phyloP scores from a whole-genome alignment of 345 rosid species.

The Citrus medica region DNA sequence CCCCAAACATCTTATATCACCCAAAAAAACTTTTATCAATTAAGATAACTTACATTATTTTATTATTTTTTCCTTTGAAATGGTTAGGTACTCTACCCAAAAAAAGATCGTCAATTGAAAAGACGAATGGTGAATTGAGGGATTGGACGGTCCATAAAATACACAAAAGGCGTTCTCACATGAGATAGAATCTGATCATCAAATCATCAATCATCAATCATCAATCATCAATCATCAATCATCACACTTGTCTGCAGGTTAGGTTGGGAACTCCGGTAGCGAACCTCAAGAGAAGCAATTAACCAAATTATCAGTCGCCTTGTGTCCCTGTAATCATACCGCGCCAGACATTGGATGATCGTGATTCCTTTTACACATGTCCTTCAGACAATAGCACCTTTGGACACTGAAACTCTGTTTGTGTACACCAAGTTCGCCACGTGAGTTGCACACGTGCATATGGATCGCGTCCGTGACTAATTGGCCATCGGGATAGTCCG shows the following conservation, averaged over 20 bases:
- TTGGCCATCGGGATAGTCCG: too few relatives aligned
- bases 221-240: neutral
- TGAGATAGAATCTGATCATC: neutral
- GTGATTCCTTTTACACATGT: neutral
- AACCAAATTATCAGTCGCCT: neutral
- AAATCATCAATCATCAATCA: neutral
- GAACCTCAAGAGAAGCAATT: too few relatives aligned
- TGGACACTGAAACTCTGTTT: neutral
- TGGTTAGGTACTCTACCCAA: neutral
- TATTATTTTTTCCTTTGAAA: too few relatives aligned
- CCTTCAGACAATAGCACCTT: neutral
- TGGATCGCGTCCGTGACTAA: too few relatives aligned
- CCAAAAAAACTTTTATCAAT: too few relatives aligned
- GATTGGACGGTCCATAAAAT: neutral
- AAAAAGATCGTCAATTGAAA: neutral
- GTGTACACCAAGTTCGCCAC: neutral
- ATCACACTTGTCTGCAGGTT: neutral
- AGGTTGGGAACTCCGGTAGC: too few relatives aligned
- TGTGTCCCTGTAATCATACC: neutral
- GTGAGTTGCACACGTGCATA: neutral
- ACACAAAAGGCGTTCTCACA: neutral
- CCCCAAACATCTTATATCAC: too few relatives aligned
- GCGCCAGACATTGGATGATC: neutral
- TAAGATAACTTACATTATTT: too few relatives aligned
- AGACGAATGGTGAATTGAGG: neutral